Percentiles rank a stretch among this genome's conserved stretches.
Conservation (phyloP, 129 eudicot genomes). For the Tanacetum coccineum region DNA sequence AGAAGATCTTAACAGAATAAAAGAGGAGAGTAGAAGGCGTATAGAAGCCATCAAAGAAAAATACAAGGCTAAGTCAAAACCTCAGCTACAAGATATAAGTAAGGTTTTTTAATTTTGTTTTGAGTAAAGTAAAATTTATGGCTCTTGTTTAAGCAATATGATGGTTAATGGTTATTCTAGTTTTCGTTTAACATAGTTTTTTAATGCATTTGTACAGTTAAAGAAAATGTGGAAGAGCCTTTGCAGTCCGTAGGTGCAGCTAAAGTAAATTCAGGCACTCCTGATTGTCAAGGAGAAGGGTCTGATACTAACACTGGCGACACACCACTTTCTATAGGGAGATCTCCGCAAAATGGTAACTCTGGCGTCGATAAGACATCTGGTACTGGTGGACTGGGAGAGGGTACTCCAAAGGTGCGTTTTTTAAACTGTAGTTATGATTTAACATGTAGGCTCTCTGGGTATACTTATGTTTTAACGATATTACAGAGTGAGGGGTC, state of each 20-base stretch:
- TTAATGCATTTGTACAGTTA: slow-evolving; percentile 25
- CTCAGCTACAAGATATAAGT: slow-evolving; percentile 37
- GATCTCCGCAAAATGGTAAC: slow-evolving; percentile 61
- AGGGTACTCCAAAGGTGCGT: slow-evolving; percentile 89
- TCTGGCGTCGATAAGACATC: slow-evolving; percentile 37
- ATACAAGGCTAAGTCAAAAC: slow-evolving; percentile 47
- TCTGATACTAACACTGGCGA: slow-evolving; percentile 42
- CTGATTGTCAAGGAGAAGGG: slow-evolving; percentile 35
- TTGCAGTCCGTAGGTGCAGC: slow-evolving; percentile 31
- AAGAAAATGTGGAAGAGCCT: slow-evolving; percentile 37
- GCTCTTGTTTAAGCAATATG: neutral
- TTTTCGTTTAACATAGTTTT: slow-evolving; percentile 4
- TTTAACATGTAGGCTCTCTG: neutral
- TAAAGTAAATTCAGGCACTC: slow-evolving; percentile 32
- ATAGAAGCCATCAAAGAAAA: slow-evolving; percentile 91
- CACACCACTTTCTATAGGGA: slow-evolving; percentile 52
- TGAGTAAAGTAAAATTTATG: neutral
- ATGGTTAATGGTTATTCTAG: slow-evolving; percentile 3
- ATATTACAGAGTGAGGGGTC: slow-evolving; percentile 79
- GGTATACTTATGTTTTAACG: neutral
- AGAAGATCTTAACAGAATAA: slow-evolving; percentile 81
- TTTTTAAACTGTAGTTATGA: neutral
- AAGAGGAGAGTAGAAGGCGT: slow-evolving; percentile 94
- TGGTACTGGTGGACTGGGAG: slow-evolving; percentile 77
- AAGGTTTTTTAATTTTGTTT: neutral